These are phyloP conservation scores for Cutaneotrichosporon sp. DNA, from an alignment of 1,284 basidiomycete species.

Conservation along the genomic window DNA sequence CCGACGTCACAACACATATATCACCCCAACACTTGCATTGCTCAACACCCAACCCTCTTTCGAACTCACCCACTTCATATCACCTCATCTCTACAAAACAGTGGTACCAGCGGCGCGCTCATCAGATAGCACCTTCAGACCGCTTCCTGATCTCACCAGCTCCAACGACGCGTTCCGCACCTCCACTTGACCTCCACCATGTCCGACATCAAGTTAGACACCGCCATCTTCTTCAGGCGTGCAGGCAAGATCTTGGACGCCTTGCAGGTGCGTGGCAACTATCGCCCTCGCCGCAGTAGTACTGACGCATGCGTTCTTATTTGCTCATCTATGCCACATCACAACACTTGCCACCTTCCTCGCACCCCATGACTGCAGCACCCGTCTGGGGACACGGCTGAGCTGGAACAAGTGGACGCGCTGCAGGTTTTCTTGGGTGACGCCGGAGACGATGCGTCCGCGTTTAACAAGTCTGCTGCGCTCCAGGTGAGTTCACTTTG, in stretches of 20 bases:
- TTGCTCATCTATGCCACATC: too few species aligned
- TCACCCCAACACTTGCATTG: not conserved
- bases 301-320: not conserved
- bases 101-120: not conserved
- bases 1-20: slow-evolving; percentile 3
- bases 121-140: not conserved
- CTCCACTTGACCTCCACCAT: slow-evolving; percentile 30
- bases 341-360: too few species aligned
- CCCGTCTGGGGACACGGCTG: slow-evolving; percentile 61
- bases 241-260: slow-evolving; percentile 62
- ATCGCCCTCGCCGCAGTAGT: too few species aligned
- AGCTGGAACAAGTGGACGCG: slow-evolving; percentile 53
- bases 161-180: not conserved
- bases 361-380: slow-evolving; percentile 50
- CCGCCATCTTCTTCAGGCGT: slow-evolving; percentile 59
- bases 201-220: slow-evolving; percentile 54
- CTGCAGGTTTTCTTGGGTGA: slow-evolving; percentile 77
- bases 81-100: too few species aligned
- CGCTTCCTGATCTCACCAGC: not conserved
- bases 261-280: slow-evolving; percentile 61
- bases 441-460: slow-evolving; percentile 73
- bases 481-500: slow-evolving; percentile 63
- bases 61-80: too few species aligned
- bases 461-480: slow-evolving; percentile 80
- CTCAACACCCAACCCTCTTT: not conserved